phyloP scores from a whole-genome alignment of 352 stramenopile species.

The Phytophthora chlamydospora region DNA sequence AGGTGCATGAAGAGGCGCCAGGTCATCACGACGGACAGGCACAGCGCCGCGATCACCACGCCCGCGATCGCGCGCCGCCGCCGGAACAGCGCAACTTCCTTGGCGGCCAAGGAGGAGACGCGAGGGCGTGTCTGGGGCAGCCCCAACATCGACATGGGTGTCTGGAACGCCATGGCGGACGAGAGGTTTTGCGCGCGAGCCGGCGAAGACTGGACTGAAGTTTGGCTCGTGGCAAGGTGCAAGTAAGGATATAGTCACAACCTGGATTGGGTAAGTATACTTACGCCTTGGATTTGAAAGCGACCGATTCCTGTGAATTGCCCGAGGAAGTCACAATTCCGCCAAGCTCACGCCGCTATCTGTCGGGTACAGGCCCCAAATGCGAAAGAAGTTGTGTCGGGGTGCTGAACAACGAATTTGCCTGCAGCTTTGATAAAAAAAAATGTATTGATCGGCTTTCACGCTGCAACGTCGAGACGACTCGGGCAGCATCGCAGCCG shows the following conservation, averaged over 20 bases:
- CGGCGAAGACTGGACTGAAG: slow-evolving; percentile 7
- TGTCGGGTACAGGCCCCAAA: too few relatives aligned
- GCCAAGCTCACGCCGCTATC: too few relatives aligned
- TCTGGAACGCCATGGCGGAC: slow-evolving; percentile 49
- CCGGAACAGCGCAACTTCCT: slow-evolving; percentile 27
- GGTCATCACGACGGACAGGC: slow-evolving; percentile 46
- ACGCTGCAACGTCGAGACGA: not conserved
- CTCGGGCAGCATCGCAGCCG: not conserved
- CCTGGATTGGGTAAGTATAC: too few relatives aligned
- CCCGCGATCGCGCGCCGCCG: slow-evolving; percentile 21
- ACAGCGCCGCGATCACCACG: slow-evolving; percentile 37
- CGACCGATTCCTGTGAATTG: too few relatives aligned
- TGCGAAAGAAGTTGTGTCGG: too few relatives aligned
- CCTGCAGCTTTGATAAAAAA: not conserved
- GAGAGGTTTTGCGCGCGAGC: not conserved
- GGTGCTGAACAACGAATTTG: too few relatives aligned
- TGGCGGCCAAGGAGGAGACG: slow-evolving; percentile 5
- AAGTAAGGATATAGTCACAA: too few relatives aligned
- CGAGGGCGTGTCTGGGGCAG: slow-evolving; percentile 51
- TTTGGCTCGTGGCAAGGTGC: not conserved
- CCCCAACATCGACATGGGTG: slow-evolving; percentile 58
- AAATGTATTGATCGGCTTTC: slow-evolving; percentile 18
- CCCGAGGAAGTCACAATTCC: too few relatives aligned
- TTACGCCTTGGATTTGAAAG: too few relatives aligned
- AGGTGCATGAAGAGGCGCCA: slow-evolving; percentile 47